These are phyloP conservation scores for Papiliotrema flavescens DNA, from an alignment of 1,284 basidiomycete genomes.

Conservation along the genomic window DNA sequence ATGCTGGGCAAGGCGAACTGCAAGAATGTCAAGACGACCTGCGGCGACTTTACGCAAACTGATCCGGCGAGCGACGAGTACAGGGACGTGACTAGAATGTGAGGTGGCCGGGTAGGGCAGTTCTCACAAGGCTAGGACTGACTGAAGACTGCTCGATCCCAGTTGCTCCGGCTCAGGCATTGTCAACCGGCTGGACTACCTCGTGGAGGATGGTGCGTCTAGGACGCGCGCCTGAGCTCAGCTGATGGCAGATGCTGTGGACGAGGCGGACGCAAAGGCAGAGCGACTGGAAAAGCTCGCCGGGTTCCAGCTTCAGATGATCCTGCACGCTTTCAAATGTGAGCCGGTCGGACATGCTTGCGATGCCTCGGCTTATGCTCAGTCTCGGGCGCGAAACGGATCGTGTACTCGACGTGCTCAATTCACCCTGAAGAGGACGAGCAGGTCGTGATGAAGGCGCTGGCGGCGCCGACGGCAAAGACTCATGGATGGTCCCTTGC, in stretches of 20 bases:
- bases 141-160: conserved; percentile 73
- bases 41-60: conserved; percentile 71
- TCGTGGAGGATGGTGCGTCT: conserved; percentile 58
- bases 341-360: conserved; percentile 21
- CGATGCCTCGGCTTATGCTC: not conserved
- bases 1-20: conserved; percentile 81
- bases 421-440: conserved; percentile 91
- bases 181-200: conserved; percentile 80
- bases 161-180: conserved; percentile 92
- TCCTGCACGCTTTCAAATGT: conserved; percentile 93
- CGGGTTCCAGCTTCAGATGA: conserved; percentile 85
- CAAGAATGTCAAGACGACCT: conserved; percentile 67
- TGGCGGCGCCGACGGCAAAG: conserved; percentile 65
- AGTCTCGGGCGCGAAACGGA: conserved; percentile 62
- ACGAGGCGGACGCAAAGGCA: conserved; percentile 55
- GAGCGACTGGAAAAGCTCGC: conserved; percentile 76
- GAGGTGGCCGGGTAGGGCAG: conserved; percentile 36
- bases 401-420: conserved; percentile 96
- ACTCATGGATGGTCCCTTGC: conserved; percentile 65
- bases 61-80: conserved; percentile 64
- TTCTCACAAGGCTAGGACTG: not conserved
- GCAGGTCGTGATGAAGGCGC: conserved; percentile 66
- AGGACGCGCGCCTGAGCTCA: not conserved
- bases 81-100: conserved; percentile 76
- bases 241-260: conserved; percentile 19